phyloP scores from a whole-genome alignment of 75 land plant species.

The Ceratopteris richardii region DNA sequence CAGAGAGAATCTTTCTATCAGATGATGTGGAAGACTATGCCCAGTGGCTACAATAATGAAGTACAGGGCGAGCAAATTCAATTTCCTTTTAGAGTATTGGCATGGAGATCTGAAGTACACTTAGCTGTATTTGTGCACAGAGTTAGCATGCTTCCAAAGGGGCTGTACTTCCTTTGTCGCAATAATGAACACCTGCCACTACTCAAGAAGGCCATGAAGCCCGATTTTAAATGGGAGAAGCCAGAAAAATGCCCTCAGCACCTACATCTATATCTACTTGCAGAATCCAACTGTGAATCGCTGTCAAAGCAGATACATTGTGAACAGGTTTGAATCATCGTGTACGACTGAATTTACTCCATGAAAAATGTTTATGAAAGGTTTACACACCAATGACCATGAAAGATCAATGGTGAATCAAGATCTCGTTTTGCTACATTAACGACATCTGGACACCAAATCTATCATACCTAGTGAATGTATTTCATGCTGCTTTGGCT shows the following conservation, averaged over 20 bases:
- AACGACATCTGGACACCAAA: too few relatives aligned
- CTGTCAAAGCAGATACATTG: constrained; percentile 69
- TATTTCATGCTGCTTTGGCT: too few relatives aligned
- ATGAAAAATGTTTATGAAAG: too few relatives aligned
- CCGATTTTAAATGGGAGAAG: constrained; percentile 74
- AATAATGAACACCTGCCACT: constrained; percentile 60
- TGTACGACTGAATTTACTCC: too few relatives aligned
- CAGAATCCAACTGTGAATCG: constrained; percentile 36
- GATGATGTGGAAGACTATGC: constrained; percentile 70
- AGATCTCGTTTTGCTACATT: too few relatives aligned
- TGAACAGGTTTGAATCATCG: constrained; percentile 60
- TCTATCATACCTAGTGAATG: too few relatives aligned
- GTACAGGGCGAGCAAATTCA: constrained; percentile 47
- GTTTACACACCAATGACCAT: too few relatives aligned
- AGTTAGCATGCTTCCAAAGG: constrained; percentile 52
- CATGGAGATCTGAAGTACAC: constrained; percentile 84
- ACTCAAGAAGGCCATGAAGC: constrained; percentile 36
- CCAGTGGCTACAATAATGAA: constrained; percentile 38
- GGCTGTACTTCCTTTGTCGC: constrained; percentile 77
- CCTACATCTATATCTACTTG: constrained; percentile 71
- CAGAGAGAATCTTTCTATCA: constrained; percentile 72
- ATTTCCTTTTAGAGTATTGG: constrained; percentile 63
- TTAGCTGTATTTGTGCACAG: constrained; percentile 81
- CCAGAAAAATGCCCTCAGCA: constrained; percentile 76
- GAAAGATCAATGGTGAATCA: too few relatives aligned